Evolutionary conservation across 768 basidiomycete species (phyloP).

Genomic region (Boletus huronensis): DNA sequence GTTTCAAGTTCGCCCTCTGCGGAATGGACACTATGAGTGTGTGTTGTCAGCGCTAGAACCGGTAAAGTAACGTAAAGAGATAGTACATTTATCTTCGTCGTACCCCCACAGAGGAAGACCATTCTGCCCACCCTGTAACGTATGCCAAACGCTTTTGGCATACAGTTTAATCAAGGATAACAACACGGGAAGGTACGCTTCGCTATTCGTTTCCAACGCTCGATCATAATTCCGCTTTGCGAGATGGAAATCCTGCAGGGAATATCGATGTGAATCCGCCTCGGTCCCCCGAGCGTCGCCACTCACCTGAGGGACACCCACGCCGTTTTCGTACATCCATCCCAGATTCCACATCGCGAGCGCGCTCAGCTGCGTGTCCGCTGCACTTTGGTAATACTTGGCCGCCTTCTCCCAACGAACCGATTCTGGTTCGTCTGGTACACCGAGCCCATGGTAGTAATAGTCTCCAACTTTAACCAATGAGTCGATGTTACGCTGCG

Average conservation of each 20-base stretch:
- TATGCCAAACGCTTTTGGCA: constrained; percentile 79
- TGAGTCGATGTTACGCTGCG: constrained; percentile 93
- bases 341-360: constrained; percentile 98
- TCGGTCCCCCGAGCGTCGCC: not conserved
- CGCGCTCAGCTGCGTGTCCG: constrained; percentile 88
- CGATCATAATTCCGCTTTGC: constrained; percentile 95
- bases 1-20: constrained; percentile 20
- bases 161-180: constrained; percentile 83
- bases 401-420: constrained; percentile 85
- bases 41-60: constrained; percentile 6
- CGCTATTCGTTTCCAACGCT: constrained; percentile 80
- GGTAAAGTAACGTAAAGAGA: not conserved
- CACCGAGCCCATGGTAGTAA: constrained; percentile 87
- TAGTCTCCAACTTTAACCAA: constrained; percentile 98
- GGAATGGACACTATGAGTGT: constrained; percentile 19
- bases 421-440: constrained; percentile 61
- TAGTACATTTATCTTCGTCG: constrained; percentile 44
- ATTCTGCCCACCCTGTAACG: constrained; percentile 64
- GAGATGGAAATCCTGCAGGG: constrained; percentile 81
- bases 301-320: constrained; percentile 82
- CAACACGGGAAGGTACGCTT: constrained; percentile 85
- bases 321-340: constrained; percentile 98
- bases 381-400: constrained; percentile 91
- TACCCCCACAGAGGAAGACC: constrained; percentile 65
- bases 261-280: not conserved